Evolutionary conservation across 2,329 filamentous ascomycete species (phyloP).

Genomic region (Hypoxylon sp.): DNA sequence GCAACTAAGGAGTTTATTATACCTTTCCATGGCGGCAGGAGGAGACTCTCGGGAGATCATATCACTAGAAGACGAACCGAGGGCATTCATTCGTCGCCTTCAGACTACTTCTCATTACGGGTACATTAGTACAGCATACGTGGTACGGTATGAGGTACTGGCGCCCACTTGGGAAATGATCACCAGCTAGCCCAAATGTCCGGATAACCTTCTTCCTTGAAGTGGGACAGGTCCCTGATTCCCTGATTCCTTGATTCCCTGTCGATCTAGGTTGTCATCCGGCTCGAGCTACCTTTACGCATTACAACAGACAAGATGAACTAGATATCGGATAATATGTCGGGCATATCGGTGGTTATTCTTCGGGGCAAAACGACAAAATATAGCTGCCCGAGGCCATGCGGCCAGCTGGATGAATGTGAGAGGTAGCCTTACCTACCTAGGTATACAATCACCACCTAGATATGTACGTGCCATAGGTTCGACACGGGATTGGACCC

Average conservation of each 20-base stretch:
- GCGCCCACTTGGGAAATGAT: constrained; percentile 39
- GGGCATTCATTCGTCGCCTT: constrained; percentile 31
- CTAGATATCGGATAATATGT: constrained; percentile 39
- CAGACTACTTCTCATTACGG: constrained; percentile 17
- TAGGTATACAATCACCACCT: constrained; percentile 9
- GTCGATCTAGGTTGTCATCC: constrained; percentile 39
- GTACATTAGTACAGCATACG: constrained; percentile 33
- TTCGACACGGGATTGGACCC: constrained; percentile 36
- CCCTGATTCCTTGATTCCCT: constrained; percentile 36
- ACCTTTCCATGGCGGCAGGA: neutral
- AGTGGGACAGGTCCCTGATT: constrained; percentile 42
- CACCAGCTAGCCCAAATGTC: constrained; percentile 46
- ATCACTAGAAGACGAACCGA: constrained; percentile 12
- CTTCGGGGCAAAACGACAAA: constrained; percentile 29
- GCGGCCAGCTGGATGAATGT: constrained; percentile 17
- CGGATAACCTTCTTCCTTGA: constrained; percentile 48
- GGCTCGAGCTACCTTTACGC: constrained; percentile 25
- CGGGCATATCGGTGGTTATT: constrained; percentile 37
- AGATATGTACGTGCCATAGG: constrained; percentile 17
- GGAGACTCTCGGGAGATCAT: constrained; percentile 3
- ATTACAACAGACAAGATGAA: constrained; percentile 23
- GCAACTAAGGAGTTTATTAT: constrained; percentile 1
- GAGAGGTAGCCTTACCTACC: constrained; percentile 40
- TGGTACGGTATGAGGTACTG: constrained; percentile 43
- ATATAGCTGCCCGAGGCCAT: constrained; percentile 20